phyloP scores from a whole-genome alignment of 768 basidiomycete species.

The Dacryopinax spathularia region DNA sequence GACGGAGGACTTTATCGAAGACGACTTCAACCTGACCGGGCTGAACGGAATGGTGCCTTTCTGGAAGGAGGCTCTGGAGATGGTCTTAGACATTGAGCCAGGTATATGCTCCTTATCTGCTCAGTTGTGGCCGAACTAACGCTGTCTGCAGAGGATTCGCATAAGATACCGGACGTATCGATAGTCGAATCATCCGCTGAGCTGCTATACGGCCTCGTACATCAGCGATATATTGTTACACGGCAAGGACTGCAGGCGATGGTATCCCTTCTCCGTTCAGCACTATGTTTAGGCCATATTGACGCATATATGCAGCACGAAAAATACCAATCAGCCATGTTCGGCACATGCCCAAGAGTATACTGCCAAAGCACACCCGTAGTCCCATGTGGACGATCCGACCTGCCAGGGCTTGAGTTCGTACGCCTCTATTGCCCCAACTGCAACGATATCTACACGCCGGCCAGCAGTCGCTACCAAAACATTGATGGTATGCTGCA shows the following conservation, averaged over 20 bases:
- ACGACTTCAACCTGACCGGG: constrained; percentile 97
- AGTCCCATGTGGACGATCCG: constrained; percentile 88
- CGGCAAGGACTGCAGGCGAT: constrained; percentile 86
- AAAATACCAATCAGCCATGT: constrained; percentile 83
- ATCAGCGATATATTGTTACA: constrained; percentile 94
- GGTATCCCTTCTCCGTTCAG: constrained; percentile 36
- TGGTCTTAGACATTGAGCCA: constrained; percentile 98
- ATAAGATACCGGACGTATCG: constrained; percentile 94
- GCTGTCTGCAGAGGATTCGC: constrained; percentile 52
- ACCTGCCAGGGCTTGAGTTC: constrained; percentile 90
- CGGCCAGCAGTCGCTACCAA: constrained; percentile 88
- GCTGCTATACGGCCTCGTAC: constrained; percentile 91
- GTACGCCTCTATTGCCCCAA: constrained; percentile 97
- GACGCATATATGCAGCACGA: constrained; percentile 46
- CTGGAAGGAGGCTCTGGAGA: constrained; percentile 99
- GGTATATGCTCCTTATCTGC: constrained; percentile 39
- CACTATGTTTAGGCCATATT: not conserved
- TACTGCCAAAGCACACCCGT: constrained; percentile 81
- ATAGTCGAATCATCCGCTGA: constrained; percentile 97
- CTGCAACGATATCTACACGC: constrained; percentile 92
- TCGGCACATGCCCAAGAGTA: constrained; percentile 90
- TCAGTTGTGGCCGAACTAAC: constrained; percentile 13
- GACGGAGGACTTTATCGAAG: constrained; percentile 96
- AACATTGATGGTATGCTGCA: constrained; percentile 73
- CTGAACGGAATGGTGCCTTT: constrained; percentile 93